A percentile compares a stretch with the other conserved stretches of the same genome.
These are phyloP conservation scores for Mortierella sp. DNA, from an alignment of 371 early-diverging fungal genomes.

Conservation along the genomic window DNA sequence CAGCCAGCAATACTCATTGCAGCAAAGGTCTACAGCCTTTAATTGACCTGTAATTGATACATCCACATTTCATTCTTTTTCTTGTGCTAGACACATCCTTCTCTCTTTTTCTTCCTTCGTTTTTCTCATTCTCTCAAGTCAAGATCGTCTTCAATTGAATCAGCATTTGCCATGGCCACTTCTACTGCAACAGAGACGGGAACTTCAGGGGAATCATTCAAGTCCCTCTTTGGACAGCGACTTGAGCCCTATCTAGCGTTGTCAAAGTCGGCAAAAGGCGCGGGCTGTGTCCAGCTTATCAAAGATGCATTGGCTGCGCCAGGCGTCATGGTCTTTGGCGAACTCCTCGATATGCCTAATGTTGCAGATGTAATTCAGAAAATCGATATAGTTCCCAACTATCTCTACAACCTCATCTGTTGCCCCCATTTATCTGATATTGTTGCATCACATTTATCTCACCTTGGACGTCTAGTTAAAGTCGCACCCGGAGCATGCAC, in stretches of 20 bases:
- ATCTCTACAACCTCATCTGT: neutral
- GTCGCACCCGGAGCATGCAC: conserved; percentile 66
- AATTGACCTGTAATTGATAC: no score
- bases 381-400: neutral
- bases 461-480: conserved; percentile 64
- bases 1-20: no score
- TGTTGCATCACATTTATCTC: neutral
- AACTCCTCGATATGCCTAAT: conserved; percentile 79
- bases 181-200: conserved; percentile 12
- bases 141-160: neutral
- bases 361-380: conserved; percentile 70
- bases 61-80: no score
- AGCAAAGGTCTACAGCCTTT: no score
- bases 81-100: no score
- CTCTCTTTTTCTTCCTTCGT: no score
- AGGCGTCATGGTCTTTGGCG: conserved; percentile 86
- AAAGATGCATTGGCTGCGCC: conserved; percentile 80
- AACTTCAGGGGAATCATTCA: conserved; percentile 44
- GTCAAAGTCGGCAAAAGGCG: conserved; percentile 83
- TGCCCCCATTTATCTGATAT: neutral
- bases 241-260: conserved; percentile 81
- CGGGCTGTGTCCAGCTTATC: conserved; percentile 80
- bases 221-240: conserved; percentile 57
- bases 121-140: neutral
- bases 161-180: conserved; percentile 13